A percentile compares a stretch with the other conserved stretches of the same genome.
Conservation (phyloP, 192 early-diverging fungal species). For the Backusella westeae region DNA sequence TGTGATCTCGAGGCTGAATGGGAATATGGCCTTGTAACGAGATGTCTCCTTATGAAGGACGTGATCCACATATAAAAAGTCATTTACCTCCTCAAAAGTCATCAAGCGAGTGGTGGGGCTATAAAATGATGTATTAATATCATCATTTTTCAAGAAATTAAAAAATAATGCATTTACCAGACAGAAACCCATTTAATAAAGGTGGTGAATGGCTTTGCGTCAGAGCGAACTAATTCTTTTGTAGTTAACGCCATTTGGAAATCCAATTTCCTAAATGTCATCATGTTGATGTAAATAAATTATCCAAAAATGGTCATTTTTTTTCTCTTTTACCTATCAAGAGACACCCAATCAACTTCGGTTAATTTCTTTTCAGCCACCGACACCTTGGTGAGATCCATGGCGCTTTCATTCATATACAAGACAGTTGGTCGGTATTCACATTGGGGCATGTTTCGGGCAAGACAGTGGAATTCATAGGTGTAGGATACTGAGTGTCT, state of each 20-base stretch:
- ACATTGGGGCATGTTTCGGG: constrained; percentile 19
- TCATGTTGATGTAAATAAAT: not conserved
- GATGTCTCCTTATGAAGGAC: constrained; percentile 16
- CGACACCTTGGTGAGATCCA: constrained; percentile 32
- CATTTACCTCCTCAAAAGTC: constrained; percentile 29
- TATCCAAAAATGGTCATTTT: not conserved
- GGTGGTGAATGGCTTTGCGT: constrained; percentile 34
- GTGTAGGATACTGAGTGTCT: not conserved
- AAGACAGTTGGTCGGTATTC: constrained; percentile 14
- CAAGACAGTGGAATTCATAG: constrained; percentile 30
- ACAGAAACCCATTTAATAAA: constrained; percentile 37
- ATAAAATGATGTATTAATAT: not conserved
- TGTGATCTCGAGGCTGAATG: constrained; percentile 29
- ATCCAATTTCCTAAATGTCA: constrained; percentile 25
- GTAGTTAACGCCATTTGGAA: constrained; percentile 26
- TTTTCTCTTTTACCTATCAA: constrained; percentile 24
- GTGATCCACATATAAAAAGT: constrained; percentile 26
- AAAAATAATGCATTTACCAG: constrained; percentile 1
- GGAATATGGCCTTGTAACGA: constrained; percentile 23
- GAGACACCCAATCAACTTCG: constrained; percentile 23
- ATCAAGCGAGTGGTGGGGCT: constrained; percentile 13
- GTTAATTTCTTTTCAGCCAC: constrained; percentile 8
- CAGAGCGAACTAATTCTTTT: constrained; percentile 13
- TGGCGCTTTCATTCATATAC: constrained; percentile 22
- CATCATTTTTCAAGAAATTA: not conserved